Base-by-base conservation (phyloP, 352 stramenopile species). In the Globisporangium abappressorium region DNA sequence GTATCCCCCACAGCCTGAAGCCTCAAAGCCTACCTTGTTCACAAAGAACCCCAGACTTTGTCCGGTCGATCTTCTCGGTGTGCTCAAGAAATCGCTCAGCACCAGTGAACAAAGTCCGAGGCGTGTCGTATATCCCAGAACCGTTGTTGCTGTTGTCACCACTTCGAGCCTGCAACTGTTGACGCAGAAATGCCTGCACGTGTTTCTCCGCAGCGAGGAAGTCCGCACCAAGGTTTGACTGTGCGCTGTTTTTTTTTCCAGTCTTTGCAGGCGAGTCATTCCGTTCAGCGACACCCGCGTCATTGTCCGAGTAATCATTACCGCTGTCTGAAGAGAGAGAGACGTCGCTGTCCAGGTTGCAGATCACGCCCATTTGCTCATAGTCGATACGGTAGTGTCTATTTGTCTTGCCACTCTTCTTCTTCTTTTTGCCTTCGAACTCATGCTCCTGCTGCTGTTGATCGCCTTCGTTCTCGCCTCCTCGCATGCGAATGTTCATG, bases 61-160 rank as follows among this genome's bases (percentile, higher is more conserved):
- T 11, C 7, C 33, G 28, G 57, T 91, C 83, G 5, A 75, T 61
- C 7, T 24, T 20, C 57, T 91, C 81, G 0, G 76, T 78, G 2
- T 69, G 68, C 49, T 91, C 83, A 0, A 91, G 41, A 49, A 90
- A 90, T 20, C 59, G 61, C 60, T 91, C 83, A 1, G 81, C 82
- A 2, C 82, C 82, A 15, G 82, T 85, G 36, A 81, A 66, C 5
- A 74, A 36, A 9, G 78, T 82, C 3, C 78, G 74, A 5, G 78
- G 79, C 0, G 79, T 85, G 9, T 87, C 3, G 20, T 36, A 2
- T 0, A 46, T 15, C 20, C 14, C 14, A 11, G 7, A 9, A 47
- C 36, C 41, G 14, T 46, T 14, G 36, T 2, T 33, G 18, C 9
- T 57, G 20, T 47, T 26, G 18, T 22, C 53, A 8, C 28, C 56